Percentiles rank a stretch among this genome's conserved stretches.
phyloP scores from a whole-genome alignment of 2,329 filamentous ascomycete species.

The Stemphylium lycopersici region DNA sequence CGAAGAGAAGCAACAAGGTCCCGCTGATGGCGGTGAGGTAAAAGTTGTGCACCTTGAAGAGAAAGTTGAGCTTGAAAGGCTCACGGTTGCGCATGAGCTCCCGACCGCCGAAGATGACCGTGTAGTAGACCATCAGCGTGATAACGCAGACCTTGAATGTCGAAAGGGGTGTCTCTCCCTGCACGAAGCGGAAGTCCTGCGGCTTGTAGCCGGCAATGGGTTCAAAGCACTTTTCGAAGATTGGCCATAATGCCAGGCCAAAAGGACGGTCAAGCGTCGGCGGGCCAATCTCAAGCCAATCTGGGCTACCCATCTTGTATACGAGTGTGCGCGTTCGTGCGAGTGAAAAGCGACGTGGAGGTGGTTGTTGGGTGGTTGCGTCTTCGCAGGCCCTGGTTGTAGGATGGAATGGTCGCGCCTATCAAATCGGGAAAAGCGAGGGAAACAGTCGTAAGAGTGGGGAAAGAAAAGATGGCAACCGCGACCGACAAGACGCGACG shows the following conservation, averaged over 20 bases:
- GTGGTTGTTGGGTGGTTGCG: constrained; percentile 5
- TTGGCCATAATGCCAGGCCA: constrained; percentile 88
- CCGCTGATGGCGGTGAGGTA: constrained; percentile 86
- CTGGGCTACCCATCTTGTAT: constrained; percentile 56
- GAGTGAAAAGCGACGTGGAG: not conserved
- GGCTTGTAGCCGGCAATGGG: constrained; percentile 78
- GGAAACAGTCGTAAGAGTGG: constrained; percentile 20
- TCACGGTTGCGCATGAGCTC: constrained; percentile 88
- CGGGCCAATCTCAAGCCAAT: constrained; percentile 61
- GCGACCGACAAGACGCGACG: constrained; percentile 21
- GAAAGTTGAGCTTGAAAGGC: constrained; percentile 82
- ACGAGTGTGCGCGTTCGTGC: constrained; percentile 8
- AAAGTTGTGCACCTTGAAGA: constrained; percentile 98
- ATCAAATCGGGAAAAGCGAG: constrained; percentile 8
- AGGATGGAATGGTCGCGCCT: constrained; percentile 16
- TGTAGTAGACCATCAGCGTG: constrained; percentile 87
- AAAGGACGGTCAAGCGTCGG: constrained; percentile 92
- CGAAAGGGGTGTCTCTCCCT: constrained; percentile 85
- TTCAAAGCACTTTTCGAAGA: constrained; percentile 88
- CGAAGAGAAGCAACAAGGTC: constrained; percentile 79
- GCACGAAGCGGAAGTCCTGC: constrained; percentile 82
- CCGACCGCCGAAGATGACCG: constrained; percentile 89
- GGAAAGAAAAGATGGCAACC: constrained; percentile 25
- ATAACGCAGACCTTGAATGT: constrained; percentile 82
- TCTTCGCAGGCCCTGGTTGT: constrained; percentile 7